Percentiles rank a stretch among this genome's conserved stretches.
Evolutionary conservation across 2,329 filamentous ascomycete species (phyloP).

Genomic region (Blastomyces silverae): DNA sequence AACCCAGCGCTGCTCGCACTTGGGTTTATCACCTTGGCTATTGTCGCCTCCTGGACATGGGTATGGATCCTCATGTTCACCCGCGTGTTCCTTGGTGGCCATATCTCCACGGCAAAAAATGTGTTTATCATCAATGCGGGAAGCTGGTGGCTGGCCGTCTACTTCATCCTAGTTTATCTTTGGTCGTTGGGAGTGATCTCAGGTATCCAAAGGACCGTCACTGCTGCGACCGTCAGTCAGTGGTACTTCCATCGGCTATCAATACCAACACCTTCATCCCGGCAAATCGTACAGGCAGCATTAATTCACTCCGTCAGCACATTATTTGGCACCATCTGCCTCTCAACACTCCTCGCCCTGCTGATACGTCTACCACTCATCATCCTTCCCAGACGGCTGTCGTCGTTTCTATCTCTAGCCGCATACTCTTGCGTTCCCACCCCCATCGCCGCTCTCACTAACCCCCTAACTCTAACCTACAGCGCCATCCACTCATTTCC

Average conservation of each 20-base stretch:
- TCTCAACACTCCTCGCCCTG: constrained; percentile 75
- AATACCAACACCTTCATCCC: constrained; percentile 67
- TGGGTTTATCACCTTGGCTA: constrained; percentile 68
- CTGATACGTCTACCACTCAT: constrained; percentile 78
- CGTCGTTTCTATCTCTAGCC: constrained; percentile 62
- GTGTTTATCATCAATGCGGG: constrained; percentile 78
- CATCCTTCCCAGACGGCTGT: constrained; percentile 67
- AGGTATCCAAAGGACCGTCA: constrained; percentile 82
- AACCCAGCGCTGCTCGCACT: constrained; percentile 76
- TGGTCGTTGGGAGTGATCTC: constrained; percentile 88
- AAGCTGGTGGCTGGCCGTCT: constrained; percentile 91
- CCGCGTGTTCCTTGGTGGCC: constrained; percentile 86
- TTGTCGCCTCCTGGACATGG: constrained; percentile 88
- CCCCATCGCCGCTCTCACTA: constrained; percentile 76
- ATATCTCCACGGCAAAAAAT: constrained; percentile 54
- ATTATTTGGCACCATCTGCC: constrained; percentile 84
- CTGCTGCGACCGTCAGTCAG: constrained; percentile 90
- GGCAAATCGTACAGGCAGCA: constrained; percentile 75
- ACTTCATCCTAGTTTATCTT: constrained; percentile 88
- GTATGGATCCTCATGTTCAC: constrained; percentile 96
- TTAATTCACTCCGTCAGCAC: constrained; percentile 74
- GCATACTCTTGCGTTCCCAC: constrained; percentile 77
- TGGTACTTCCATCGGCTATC: constrained; percentile 98
- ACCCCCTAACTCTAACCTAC: constrained; percentile 86
- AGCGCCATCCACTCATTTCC: constrained; percentile 87